Conservation (phyloP, 768 basidiomycete species). For the Daedaleopsis nitida region DNA sequence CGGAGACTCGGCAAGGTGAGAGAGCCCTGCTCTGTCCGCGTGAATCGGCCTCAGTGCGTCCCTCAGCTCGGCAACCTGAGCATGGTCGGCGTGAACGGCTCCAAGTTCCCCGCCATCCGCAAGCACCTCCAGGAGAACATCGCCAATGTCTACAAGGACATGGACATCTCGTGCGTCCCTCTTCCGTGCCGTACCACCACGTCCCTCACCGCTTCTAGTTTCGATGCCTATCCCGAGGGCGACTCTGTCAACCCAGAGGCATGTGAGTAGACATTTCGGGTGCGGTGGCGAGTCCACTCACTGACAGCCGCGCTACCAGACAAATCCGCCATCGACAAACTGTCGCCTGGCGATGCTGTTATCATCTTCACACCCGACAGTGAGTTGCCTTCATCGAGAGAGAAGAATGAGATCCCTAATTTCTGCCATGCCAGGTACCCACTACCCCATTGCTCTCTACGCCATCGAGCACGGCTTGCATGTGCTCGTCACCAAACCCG, state of each 20-base stretch:
- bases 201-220: constrained; percentile 42
- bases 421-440: constrained; percentile 55
- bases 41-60: background rate
- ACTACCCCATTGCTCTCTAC: constrained; percentile 82
- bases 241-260: constrained; percentile 73
- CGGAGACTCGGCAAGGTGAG: constrained; percentile 77
- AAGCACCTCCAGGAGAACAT: constrained; percentile 83
- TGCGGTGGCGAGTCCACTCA: too few relatives aligned
- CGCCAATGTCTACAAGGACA: constrained; percentile 79
- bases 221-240: constrained; percentile 78
- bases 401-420: background rate
- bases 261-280: constrained; percentile 52
- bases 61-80: constrained; percentile 65
- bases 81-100: constrained; percentile 90
- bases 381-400: constrained; percentile 36
- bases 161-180: constrained; percentile 72
- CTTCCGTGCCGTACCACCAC: background rate
- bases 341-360: constrained; percentile 83
- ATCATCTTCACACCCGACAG: constrained; percentile 94
- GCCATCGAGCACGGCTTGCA: constrained; percentile 86
- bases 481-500: constrained; percentile 92
- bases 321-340: constrained; percentile 75
- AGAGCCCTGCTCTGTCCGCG: background rate
- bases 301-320: constrained; percentile 45
- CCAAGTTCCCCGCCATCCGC: constrained; percentile 85